A percentile compares a stretch with the other conserved stretches of the same genome.
These are phyloP conservation scores for Penicillium ochrochloron DNA, from an alignment of 495 filamentous ascomycete species.

Conservation along the genomic window DNA sequence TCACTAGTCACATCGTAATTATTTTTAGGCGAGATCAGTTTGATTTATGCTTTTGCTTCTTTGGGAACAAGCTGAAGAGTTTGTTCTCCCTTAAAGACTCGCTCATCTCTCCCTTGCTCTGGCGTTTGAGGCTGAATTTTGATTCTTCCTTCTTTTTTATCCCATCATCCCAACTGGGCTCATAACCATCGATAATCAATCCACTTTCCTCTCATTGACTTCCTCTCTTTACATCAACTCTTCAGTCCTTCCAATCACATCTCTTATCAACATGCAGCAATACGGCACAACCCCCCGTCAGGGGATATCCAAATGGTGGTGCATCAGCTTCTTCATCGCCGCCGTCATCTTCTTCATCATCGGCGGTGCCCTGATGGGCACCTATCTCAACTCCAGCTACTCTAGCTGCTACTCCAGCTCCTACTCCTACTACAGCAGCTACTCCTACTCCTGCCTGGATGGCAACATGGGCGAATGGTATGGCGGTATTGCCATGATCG, in stretches of 20 bases:
- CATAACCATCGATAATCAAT: too few species aligned
- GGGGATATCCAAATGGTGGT: slow-evolving; percentile 26
- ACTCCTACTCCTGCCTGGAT: slow-evolving; percentile 10
- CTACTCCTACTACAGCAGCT: slow-evolving; percentile 14
- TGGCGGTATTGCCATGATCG: slow-evolving; percentile 23
- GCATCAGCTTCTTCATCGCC: slow-evolving; percentile 29
- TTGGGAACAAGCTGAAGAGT: not conserved
- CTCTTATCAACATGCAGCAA: not conserved
- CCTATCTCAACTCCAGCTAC: slow-evolving; percentile 12
- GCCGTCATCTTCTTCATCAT: slow-evolving; percentile 30
- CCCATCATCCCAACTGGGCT: not conserved
- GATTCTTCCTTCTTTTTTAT: not conserved
- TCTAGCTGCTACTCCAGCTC: slow-evolving; percentile 15
- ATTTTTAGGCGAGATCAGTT: slow-evolving; percentile 9
- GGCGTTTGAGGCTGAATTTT: slow-evolving; percentile 7
- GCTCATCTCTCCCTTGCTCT: not conserved
- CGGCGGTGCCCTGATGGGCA: slow-evolving; percentile 29
- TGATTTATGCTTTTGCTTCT: slow-evolving; percentile 1
- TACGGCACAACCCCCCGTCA: slow-evolving; percentile 1
- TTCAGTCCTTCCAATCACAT: not conserved
- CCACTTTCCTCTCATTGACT: not conserved
- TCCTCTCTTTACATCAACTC: not conserved
- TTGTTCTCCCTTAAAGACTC: not conserved
- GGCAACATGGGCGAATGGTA: slow-evolving; percentile 23
- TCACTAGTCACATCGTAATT: slow-evolving; percentile 8